Evolutionary conservation across 805 yeast species (phyloP), one percentile per base, ranked within the genome.

Genomic region (Candida insectalens): DNA sequence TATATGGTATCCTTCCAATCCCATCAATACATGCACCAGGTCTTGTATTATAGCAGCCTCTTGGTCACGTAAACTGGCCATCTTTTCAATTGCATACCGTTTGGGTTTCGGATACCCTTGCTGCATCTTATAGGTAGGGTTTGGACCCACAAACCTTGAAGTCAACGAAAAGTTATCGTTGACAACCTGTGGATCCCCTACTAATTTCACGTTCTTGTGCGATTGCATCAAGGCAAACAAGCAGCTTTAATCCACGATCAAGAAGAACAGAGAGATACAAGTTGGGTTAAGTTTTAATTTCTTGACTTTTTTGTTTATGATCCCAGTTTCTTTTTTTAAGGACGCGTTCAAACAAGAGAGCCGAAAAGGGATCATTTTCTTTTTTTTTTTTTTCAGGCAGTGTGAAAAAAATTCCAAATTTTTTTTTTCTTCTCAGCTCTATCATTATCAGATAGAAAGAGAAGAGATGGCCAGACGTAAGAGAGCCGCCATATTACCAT

Each of bases 401-500:
- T n/a, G n/a, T n/a, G n/a, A n/a, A n/a, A n/a, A n/a, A n/a, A n/a
- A n/a, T n/a, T n/a, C n/a, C n/a, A 27, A 15, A 14, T 13, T 38
- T 29, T 22, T 33, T 38, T 33, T 26, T 31, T 18, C 18, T 25
- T 27, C 16, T 15, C 20, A 13, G 7, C 28, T 28, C 15, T 7
- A 15, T 28, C 15, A 17, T 7, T 29, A 9, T 19, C 18, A 31
- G 19, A 31, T n/a, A 6, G 5, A 25, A 8, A 14, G n/a, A n/a
- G n/a, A 12, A 17, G 36, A 2, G 16, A 89, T 89, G 97, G 95
- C 73, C 23, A 83, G 79, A 58, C 71, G 77, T 56, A 77, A 83
- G 61, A 83, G 96, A 71, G 92, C 95, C 19, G 96, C 96, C 30
- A 70, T 88, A 37, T 65, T 89, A 53, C 97, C 97, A 8, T 83